Conservation (phyloP, 2,329 filamentous ascomycete genomes). For the Penicillium sp. region DNA sequence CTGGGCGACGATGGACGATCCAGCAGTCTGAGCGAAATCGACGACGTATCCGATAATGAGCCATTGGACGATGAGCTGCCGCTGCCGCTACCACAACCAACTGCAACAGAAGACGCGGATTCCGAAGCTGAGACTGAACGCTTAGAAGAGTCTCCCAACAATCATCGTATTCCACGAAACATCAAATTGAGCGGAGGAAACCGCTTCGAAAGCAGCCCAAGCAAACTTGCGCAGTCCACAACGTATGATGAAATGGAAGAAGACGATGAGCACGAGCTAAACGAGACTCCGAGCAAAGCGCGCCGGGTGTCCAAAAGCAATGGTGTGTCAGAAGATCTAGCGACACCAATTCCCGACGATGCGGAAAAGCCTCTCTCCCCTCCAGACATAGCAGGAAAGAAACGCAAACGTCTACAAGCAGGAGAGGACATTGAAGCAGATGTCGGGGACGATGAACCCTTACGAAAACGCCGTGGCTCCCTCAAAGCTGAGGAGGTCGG, state of each 20-base stretch:
- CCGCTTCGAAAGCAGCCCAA: slow-evolving; percentile 64
- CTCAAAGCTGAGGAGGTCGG: slow-evolving; percentile 32
- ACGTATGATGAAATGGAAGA: slow-evolving; percentile 46
- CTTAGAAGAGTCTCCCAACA: slow-evolving; percentile 80
- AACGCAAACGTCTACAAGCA: slow-evolving; percentile 37
- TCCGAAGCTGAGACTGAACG: slow-evolving; percentile 94
- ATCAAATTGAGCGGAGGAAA: slow-evolving; percentile 57
- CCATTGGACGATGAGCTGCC: slow-evolving; percentile 50
- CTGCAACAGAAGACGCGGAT: slow-evolving; percentile 59
- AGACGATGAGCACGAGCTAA: slow-evolving; percentile 46
- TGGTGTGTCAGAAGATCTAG: slow-evolving; percentile 17
- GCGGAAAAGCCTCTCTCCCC: slow-evolving; percentile 19
- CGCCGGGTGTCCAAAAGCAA: slow-evolving; percentile 30
- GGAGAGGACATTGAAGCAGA: slow-evolving; percentile 34
- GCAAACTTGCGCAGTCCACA: slow-evolving; percentile 66
- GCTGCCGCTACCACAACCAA: slow-evolving; percentile 42
- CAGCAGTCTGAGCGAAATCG: slow-evolving; percentile 89
- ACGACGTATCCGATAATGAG: slow-evolving; percentile 70
- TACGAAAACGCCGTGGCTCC: slow-evolving; percentile 40
- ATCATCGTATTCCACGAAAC: slow-evolving; percentile 55
- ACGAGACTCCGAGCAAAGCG: slow-evolving; percentile 39
- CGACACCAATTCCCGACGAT: slow-evolving; percentile 19
- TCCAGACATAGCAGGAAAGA: slow-evolving; percentile 32
- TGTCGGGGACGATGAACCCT: slow-evolving; percentile 35
- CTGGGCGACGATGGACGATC: slow-evolving; percentile 66